Percentiles rank a stretch among this genome's conserved stretches.
These are phyloP conservation scores for Luffa aegyptiaca DNA, from an alignment of 306 rosid genomes.

Conservation along the genomic window DNA sequence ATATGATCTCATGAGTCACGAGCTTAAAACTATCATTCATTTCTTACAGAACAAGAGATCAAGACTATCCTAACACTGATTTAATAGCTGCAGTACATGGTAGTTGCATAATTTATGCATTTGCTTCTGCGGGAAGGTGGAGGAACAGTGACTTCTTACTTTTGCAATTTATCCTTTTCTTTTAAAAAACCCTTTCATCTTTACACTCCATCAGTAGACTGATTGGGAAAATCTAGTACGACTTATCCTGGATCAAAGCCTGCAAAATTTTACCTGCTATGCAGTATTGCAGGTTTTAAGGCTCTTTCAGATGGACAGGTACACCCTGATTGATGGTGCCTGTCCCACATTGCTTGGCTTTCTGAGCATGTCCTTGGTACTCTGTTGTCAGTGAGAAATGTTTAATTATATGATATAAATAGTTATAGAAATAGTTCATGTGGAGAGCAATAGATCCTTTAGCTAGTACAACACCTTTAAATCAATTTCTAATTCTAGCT, in stretches of 20 bases:
- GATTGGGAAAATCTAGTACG: not conserved
- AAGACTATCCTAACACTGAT: not conserved
- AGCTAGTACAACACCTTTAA: not conserved
- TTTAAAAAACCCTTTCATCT: not conserved
- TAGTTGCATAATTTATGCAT: not conserved
- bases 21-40: not conserved
- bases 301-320: not conserved
- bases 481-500: not conserved
- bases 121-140: not conserved
- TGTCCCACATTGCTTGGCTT: not conserved
- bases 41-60: not conserved
- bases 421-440: not conserved
- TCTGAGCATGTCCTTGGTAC: not conserved
- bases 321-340: not conserved
- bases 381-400: not conserved
- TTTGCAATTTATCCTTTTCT: not conserved
- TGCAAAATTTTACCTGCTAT: not conserved
- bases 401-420: not conserved
- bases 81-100: not conserved
- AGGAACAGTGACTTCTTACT: not conserved
- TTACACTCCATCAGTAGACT: not conserved
- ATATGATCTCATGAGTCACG: not conserved
- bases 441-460: not conserved
- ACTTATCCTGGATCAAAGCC: not conserved
- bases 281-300: not conserved